These are phyloP conservation scores for Xylona heveae DNA, from an alignment of 495 filamentous ascomycete species.

Conservation along the genomic window DNA sequence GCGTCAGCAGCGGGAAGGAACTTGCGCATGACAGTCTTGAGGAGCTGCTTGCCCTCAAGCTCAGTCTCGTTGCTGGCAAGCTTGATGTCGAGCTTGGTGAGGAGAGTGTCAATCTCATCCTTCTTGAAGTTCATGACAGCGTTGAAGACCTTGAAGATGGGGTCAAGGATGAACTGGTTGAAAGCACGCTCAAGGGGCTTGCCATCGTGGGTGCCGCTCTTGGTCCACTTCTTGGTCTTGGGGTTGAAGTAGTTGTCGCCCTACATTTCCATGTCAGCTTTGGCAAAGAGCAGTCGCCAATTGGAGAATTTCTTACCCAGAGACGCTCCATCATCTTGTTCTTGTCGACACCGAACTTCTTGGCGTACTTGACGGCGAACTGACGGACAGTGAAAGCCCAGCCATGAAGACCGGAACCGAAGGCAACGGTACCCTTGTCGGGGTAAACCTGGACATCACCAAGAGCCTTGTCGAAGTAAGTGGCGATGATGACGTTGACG, in stretches of 20 bases:
- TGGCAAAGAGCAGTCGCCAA: neutral
- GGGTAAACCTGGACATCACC: slow-evolving; percentile 98
- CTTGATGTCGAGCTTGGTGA: slow-evolving; percentile 86
- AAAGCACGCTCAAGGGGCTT: slow-evolving; percentile 90
- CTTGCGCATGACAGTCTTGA: slow-evolving; percentile 96
- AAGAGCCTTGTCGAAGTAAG: slow-evolving; percentile 90
- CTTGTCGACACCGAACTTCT: slow-evolving; percentile 99
- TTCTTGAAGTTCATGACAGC: slow-evolving; percentile 97
- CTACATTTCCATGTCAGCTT: slow-evolving; percentile 16
- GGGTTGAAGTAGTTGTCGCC: slow-evolving; percentile 99
- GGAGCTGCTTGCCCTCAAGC: slow-evolving; percentile 85
- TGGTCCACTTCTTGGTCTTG: slow-evolving; percentile 99
- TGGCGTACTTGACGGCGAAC: slow-evolving; percentile 89
- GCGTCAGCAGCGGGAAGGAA: slow-evolving; percentile 97
- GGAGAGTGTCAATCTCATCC: slow-evolving; percentile 64
- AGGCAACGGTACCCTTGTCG: slow-evolving; percentile 87
- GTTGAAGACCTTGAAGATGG: slow-evolving; percentile 96
- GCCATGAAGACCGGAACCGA: slow-evolving; percentile 98
- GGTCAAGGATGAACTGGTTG: slow-evolving; percentile 96
- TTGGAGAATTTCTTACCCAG: slow-evolving; percentile 57
- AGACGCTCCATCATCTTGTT: slow-evolving; percentile 99
- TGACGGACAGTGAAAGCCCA: slow-evolving; percentile 99
- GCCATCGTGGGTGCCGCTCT: slow-evolving; percentile 54
- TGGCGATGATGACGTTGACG: slow-evolving; percentile 98
- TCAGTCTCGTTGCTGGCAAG: slow-evolving; percentile 71